Conservation (phyloP, 495 filamentous ascomycete genomes). For the Amorphotheca resinae region DNA sequence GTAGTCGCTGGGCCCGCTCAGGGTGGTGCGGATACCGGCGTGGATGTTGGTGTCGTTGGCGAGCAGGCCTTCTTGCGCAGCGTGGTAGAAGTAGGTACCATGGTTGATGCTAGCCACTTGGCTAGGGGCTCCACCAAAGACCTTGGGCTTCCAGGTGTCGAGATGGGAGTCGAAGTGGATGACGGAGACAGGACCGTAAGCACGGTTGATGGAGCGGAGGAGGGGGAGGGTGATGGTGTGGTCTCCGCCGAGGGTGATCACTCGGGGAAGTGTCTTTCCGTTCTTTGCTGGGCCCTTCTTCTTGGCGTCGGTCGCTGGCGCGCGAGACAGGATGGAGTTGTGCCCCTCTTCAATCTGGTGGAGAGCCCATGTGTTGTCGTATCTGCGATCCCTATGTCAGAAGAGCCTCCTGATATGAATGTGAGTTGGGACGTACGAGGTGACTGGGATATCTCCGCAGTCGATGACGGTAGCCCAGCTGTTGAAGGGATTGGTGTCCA, state of each 20-base stretch:
- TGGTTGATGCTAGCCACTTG: constrained; percentile 65
- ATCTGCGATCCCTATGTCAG: constrained; percentile 18
- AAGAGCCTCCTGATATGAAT: not conserved
- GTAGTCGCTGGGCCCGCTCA: constrained; percentile 60
- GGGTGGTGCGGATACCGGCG: constrained; percentile 64
- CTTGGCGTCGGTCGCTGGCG: constrained; percentile 34
- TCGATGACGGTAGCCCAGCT: constrained; percentile 57
- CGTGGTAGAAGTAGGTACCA: constrained; percentile 70
- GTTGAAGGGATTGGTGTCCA: constrained; percentile 49
- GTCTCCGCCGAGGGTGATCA: constrained; percentile 60
- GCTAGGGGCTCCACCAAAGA: constrained; percentile 45
- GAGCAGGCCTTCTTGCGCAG: constrained; percentile 55
- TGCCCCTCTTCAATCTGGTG: constrained; percentile 61
- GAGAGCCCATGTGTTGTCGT: constrained; percentile 64
- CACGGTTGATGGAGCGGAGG: constrained; percentile 49
- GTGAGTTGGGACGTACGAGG: constrained; percentile 30
- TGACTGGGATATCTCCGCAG: constrained; percentile 66
- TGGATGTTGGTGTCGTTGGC: constrained; percentile 72
- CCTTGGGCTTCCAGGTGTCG: constrained; percentile 46
- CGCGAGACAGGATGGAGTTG: constrained; percentile 35
- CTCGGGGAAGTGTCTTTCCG: constrained; percentile 38
- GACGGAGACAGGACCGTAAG: constrained; percentile 51
- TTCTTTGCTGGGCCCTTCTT: constrained; percentile 35
- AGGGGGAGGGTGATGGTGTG: constrained; percentile 51
- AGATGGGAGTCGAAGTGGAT: constrained; percentile 60